Evolutionary conservation across 768 basidiomycete genomes (phyloP).

Genomic region (Leccinum rimulosum): DNA sequence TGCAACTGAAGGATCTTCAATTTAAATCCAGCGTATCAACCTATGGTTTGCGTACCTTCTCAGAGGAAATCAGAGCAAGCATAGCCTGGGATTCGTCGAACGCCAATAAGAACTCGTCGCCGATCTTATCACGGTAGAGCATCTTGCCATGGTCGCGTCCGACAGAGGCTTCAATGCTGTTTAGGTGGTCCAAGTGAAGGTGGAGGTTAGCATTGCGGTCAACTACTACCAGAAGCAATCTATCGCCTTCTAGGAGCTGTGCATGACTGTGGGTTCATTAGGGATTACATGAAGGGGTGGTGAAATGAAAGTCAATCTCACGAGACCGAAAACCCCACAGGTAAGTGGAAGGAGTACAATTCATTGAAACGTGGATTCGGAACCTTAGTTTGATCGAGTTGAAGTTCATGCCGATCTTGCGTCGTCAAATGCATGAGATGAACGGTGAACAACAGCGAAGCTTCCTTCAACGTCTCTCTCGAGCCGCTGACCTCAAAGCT

Average conservation of each 20-base stretch:
- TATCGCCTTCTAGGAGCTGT: no score
- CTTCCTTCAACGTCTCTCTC: constrained; percentile 17
- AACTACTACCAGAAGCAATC: no score
- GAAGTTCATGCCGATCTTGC: constrained; percentile 30
- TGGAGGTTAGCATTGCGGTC: no score
- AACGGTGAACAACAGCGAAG: constrained; percentile 24
- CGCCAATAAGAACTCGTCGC: no score
- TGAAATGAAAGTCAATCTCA: constrained; percentile 3
- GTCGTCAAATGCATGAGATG: constrained; percentile 30
- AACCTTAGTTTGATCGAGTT: constrained; percentile 19
- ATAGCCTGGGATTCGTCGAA: no score
- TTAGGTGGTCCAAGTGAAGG: no score
- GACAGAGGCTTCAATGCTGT: no score
- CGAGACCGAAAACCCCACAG: constrained; percentile 24
- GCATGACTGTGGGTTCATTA: no score
- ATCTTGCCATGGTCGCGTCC: no score
- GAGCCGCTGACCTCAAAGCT: constrained; percentile 18
- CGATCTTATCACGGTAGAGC: no score
- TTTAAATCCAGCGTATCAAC: not conserved
- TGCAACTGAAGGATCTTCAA: constrained; percentile 27
- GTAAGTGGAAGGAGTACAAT: constrained; percentile 23
- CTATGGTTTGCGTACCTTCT: constrained; percentile 24
- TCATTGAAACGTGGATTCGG: constrained; percentile 27
- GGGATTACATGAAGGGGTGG: not conserved
- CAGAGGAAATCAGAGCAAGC: no score